Evolutionary conservation across 495 filamentous ascomycete genomes (phyloP).

Genomic region (Haplographium delicatum): DNA sequence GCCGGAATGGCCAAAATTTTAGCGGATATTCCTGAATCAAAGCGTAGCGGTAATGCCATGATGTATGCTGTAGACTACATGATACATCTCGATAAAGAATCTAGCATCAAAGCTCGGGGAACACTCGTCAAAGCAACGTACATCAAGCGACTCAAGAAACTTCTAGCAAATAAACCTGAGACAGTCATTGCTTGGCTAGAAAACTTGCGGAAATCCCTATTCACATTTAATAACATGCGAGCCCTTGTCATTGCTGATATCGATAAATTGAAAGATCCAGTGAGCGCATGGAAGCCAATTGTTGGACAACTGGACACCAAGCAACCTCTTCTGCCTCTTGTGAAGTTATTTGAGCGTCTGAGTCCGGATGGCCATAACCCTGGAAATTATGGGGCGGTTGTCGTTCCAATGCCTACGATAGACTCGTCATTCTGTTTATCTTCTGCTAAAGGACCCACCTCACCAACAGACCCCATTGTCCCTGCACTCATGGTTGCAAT

Average conservation of each 20-base stretch:
- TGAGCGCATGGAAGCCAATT: constrained; percentile 77
- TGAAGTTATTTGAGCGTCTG: constrained; percentile 50
- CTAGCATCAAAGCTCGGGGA: constrained; percentile 67
- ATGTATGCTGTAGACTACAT: constrained; percentile 69
- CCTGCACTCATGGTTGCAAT: constrained; percentile 82
- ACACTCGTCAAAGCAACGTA: constrained; percentile 87
- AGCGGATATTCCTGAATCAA: constrained; percentile 88
- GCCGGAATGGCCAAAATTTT: constrained; percentile 83
- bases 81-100: constrained; percentile 68
- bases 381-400: constrained; percentile 62
- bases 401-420: constrained; percentile 87
- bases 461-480: constrained; percentile 68
- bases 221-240: constrained; percentile 77
- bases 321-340: constrained; percentile 33
- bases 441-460: constrained; percentile 66
- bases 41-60: constrained; percentile 82
- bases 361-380: constrained; percentile 66
- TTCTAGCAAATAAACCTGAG: constrained; percentile 67
- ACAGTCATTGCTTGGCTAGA: constrained; percentile 70
- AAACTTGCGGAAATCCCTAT: constrained; percentile 65
- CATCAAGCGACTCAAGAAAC: constrained; percentile 72
- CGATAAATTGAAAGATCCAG: constrained; percentile 67
- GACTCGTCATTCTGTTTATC: constrained; percentile 87
- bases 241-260: constrained; percentile 80
- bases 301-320: constrained; percentile 21